phyloP scores from a whole-genome alignment of 306 rosid genomes.

The Geum urbanum region DNA sequence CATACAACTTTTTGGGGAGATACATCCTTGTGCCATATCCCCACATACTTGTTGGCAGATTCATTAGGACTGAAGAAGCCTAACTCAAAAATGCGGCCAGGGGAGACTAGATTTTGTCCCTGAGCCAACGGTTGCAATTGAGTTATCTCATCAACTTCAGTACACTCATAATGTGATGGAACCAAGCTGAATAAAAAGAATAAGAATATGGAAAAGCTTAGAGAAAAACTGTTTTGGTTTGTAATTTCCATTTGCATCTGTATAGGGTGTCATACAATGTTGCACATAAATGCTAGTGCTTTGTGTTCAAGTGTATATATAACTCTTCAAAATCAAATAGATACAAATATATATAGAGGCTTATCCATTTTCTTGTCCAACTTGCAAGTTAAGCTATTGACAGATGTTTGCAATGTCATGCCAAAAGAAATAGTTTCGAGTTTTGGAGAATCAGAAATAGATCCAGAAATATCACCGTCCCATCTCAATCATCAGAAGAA shows the following conservation, averaged over 20 bases:
- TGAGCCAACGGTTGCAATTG: constrained; percentile 8
- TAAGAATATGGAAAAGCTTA: not conserved
- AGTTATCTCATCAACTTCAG: constrained; percentile 18
- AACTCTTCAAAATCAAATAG: too few relatives aligned
- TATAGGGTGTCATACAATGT: not conserved
- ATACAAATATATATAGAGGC: too few relatives aligned
- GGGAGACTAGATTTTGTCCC: constrained; percentile 19
- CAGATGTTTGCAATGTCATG: too few relatives aligned
- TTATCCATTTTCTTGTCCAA: too few relatives aligned
- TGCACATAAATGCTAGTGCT: too few relatives aligned
- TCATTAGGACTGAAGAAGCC: constrained; percentile 44
- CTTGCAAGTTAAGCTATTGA: too few relatives aligned
- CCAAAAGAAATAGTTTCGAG: too few relatives aligned
- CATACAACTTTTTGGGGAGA: constrained; percentile 21
- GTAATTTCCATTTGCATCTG: not conserved
- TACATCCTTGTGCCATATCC: constrained; percentile 37
- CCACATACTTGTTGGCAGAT: constrained; percentile 30
- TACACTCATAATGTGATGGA: not conserved
- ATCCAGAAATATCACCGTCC: too few relatives aligned
- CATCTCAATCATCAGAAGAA: too few relatives aligned
- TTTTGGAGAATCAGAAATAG: too few relatives aligned
- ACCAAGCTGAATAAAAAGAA: not conserved
- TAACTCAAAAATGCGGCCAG: constrained; percentile 21
- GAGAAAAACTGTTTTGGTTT: not conserved
- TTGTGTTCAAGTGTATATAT: not conserved